Evolutionary conservation across 768 basidiomycete species (phyloP).

Genomic region (Lentinula sp.): DNA sequence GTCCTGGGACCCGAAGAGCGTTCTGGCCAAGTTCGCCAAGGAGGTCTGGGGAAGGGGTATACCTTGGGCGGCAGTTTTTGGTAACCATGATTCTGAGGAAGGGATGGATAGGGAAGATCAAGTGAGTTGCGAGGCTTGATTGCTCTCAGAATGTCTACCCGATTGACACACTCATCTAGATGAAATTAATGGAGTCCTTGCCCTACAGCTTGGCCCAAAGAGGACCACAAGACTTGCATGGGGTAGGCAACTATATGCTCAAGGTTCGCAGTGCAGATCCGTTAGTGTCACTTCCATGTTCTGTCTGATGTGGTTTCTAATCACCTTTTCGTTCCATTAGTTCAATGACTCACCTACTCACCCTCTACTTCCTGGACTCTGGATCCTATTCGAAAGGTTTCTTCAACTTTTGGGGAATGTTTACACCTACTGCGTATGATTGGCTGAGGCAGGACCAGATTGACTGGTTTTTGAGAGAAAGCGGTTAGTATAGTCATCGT

Average conservation of each 20-base stretch:
- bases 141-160: not conserved
- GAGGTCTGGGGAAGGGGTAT: slow-evolving; percentile 70
- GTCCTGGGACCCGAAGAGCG: slow-evolving; percentile 83
- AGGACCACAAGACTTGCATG: slow-evolving; percentile 82
- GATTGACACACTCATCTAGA: slow-evolving; percentile 3
- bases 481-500: slow-evolving; percentile 32
- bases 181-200: slow-evolving; percentile 28
- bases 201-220: slow-evolving; percentile 70
- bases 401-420: slow-evolving; percentile 56
- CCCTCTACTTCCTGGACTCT: slow-evolving; percentile 89
- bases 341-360: slow-evolving; percentile 83
- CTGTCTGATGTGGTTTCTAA: not conserved
- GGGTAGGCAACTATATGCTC: slow-evolving; percentile 87
- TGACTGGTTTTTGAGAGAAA: slow-evolving; percentile 86
- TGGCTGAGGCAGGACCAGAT: slow-evolving; percentile 83
- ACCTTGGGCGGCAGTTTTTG: slow-evolving; percentile 91
- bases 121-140: not conserved
- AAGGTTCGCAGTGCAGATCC: slow-evolving; percentile 81
- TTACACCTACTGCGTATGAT: slow-evolving; percentile 74
- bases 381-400: slow-evolving; percentile 65
- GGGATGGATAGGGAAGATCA: slow-evolving; percentile 46
- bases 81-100: slow-evolving; percentile 69
- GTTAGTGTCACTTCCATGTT: slow-evolving; percentile 37
- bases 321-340: slow-evolving; percentile 26
- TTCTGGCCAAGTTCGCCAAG: slow-evolving; percentile 82